Conservation (phyloP, 306 rosid species). For the Vigna reflexopilosa region DNA sequence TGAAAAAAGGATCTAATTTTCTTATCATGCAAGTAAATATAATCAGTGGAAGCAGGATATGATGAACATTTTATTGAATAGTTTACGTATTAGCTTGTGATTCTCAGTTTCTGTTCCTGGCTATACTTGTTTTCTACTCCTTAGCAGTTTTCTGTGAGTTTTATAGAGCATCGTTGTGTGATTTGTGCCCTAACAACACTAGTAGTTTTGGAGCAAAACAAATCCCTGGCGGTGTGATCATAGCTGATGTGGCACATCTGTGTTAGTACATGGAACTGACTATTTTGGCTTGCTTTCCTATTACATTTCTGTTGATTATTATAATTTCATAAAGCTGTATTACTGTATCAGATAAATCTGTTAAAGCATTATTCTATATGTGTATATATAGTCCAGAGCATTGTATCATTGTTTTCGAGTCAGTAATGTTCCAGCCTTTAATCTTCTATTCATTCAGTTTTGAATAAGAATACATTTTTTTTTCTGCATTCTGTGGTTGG, state of each 20-base stretch:
- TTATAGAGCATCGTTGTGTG: background rate
- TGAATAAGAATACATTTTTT: too few relatives aligned
- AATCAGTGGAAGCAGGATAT: background rate
- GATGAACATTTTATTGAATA: slow-evolving; percentile 8
- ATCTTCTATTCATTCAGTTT: too few relatives aligned
- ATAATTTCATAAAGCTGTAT: too few relatives aligned
- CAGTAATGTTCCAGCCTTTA: too few relatives aligned
- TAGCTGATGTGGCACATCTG: slow-evolving; percentile 15
- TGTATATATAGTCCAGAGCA: too few relatives aligned
- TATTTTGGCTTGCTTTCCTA: background rate
- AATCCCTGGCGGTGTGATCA: slow-evolving; percentile 10
- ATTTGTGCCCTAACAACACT: slow-evolving; percentile 14
- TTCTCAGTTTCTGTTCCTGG: background rate
- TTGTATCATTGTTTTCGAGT: too few relatives aligned
- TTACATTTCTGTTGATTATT: background rate
- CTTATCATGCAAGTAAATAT: background rate
- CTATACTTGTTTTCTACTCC: slow-evolving; percentile 7
- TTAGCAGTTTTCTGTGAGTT: background rate
- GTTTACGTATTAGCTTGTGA: background rate
- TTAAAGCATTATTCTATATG: too few relatives aligned
- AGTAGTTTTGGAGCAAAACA: slow-evolving; percentile 4
- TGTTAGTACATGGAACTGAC: background rate
- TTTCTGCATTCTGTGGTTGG: too few relatives aligned
- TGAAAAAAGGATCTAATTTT: background rate
- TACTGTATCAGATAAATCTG: too few relatives aligned